Conservation (phyloP, 2,329 filamentous ascomycete genomes). For the Blastomyces percursus region DNA sequence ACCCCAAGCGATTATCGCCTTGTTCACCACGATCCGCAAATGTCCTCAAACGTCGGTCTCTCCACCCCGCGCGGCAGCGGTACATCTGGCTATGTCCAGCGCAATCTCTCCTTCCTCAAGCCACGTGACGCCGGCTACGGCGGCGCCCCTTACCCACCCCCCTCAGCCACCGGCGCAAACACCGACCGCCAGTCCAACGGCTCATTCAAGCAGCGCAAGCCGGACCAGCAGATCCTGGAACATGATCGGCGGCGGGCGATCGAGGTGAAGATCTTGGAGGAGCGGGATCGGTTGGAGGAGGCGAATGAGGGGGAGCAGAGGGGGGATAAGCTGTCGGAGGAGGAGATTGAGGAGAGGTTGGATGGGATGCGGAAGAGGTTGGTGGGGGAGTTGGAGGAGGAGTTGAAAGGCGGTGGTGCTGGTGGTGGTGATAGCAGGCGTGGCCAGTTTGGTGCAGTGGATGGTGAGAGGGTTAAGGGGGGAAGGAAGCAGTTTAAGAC, state of each 20-base stretch:
- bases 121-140: conserved; percentile 60
- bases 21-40: conserved; percentile 29
- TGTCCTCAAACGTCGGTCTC: conserved; percentile 97
- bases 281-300: conserved; percentile 85
- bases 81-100: conserved; percentile 94
- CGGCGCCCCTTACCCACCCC: conserved; percentile 55
- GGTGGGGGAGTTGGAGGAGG: conserved; percentile 44
- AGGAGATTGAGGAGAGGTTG: conserved; percentile 75
- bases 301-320: conserved; percentile 39
- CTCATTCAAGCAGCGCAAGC: conserved; percentile 65
- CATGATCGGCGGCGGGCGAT: conserved; percentile 86
- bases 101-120: conserved; percentile 79
- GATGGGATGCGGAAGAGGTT: conserved; percentile 56
- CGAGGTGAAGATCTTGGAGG: conserved; percentile 85
- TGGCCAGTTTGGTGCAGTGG: conserved; percentile 17
- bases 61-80: conserved; percentile 88
- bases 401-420: conserved; percentile 20
- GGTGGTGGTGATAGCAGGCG: conserved; percentile 5
- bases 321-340: conserved; percentile 49
- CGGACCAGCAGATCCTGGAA: conserved; percentile 84
- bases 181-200: conserved; percentile 47
- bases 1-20: not conserved
- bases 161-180: conserved; percentile 19
- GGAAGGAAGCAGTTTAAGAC: conserved; percentile 56
- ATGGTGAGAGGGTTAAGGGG: conserved; percentile 15